phyloP scores from a whole-genome alignment of 2,329 filamentous ascomycete species.

The Arthrobotrys pseudoclavata region DNA sequence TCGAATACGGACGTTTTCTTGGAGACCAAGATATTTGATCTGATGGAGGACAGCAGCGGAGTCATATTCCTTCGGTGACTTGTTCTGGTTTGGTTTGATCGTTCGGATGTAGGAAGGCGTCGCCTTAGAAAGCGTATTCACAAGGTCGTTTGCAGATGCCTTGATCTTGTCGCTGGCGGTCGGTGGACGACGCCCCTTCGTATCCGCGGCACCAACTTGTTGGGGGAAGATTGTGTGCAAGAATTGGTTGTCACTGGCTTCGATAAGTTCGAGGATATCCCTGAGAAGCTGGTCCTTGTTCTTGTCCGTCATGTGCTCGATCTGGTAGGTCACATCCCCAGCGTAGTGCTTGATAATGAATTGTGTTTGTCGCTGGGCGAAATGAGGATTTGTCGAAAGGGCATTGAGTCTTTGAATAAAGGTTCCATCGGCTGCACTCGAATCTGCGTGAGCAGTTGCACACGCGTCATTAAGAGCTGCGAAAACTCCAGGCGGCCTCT shows the following conservation, averaged over 20 bases:
- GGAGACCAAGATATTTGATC: constrained; percentile 95
- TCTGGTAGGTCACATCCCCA: constrained; percentile 98
- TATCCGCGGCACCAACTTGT: constrained; percentile 80
- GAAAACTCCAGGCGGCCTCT: constrained; percentile 92
- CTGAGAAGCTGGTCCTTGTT: constrained; percentile 99
- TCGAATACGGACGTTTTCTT: constrained; percentile 97
- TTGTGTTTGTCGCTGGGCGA: constrained; percentile 81
- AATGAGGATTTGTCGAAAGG: constrained; percentile 95
- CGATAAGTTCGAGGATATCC: constrained; percentile 94
- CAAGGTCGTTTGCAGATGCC: constrained; percentile 95
- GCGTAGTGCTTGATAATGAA: constrained; percentile 99
- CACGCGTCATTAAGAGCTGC: constrained; percentile 93
- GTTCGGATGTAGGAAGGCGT: constrained; percentile 99
- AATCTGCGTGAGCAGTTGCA: constrained; percentile 81
- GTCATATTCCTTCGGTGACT: constrained; percentile 97
- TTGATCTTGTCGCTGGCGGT: constrained; percentile 95
- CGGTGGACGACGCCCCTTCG: constrained; percentile 95
- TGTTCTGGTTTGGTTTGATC: constrained; percentile 98
- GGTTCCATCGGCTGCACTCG: constrained; percentile 96
- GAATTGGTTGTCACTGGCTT: constrained; percentile 85
- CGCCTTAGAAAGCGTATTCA: constrained; percentile 97
- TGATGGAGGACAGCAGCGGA: constrained; percentile 99
- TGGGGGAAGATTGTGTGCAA: constrained; percentile 86
- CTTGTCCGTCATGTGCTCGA: constrained; percentile 99
- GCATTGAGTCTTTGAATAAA: constrained; percentile 87